These are phyloP conservation scores for Penicillium samsonianum DNA, from an alignment of 495 filamentous ascomycete genomes.

Conservation along the genomic window DNA sequence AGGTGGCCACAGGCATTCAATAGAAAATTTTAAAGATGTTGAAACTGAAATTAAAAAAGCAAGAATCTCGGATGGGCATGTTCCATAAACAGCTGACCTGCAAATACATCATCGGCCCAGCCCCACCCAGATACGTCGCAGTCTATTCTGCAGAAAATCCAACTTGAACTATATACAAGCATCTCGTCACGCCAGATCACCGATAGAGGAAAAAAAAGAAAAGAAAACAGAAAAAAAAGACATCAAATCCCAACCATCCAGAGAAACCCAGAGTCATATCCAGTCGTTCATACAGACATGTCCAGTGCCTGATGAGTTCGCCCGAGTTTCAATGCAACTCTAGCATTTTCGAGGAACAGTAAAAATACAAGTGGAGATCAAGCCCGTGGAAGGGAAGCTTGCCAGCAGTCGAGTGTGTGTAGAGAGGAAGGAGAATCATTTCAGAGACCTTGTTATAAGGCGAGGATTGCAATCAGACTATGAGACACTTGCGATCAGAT, in stretches of 20 bases:
- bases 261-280: conserved; percentile 37
- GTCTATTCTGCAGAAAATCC: conserved; percentile 19
- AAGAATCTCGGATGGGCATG: conserved; percentile 19
- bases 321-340: conserved; percentile 23
- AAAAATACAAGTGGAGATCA: conserved; percentile 36
- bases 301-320: conserved; percentile 35
- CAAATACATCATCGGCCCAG: conserved; percentile 34
- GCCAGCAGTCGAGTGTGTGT: not conserved
- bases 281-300: conserved; percentile 42
- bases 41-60: conserved; percentile 3
- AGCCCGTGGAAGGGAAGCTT: conserved; percentile 15
- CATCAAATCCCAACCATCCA: conserved; percentile 28
- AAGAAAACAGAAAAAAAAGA: conserved; percentile 20
- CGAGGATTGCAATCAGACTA: conserved; percentile 1
- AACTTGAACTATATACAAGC: conserved; percentile 30
- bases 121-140: conserved; percentile 13
- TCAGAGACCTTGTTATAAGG: conserved; percentile 22
- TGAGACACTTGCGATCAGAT: conserved; percentile 22
- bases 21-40: not conserved
- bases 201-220: conserved; percentile 16
- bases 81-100: conserved; percentile 29
- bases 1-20: not conserved
- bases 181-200: conserved; percentile 22
- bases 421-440: conserved; percentile 19
- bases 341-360: conserved; percentile 36